Base-by-base conservation (phyloP, 2,329 filamentous ascomycete genomes). In the Biscogniauxia marginata region DNA sequence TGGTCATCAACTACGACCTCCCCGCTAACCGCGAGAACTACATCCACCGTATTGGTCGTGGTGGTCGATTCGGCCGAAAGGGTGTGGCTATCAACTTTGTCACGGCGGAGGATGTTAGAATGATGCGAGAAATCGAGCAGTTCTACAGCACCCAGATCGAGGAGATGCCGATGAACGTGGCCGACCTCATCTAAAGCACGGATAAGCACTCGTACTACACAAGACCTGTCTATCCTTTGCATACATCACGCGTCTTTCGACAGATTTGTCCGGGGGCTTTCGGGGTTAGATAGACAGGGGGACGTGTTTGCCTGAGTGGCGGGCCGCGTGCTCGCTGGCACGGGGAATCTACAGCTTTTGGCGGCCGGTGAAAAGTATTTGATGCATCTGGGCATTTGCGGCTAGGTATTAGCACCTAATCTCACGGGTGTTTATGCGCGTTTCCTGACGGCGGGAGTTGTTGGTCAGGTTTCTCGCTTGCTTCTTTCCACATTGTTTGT, bases 141-240 rank as follows among this genome's bases (percentile, higher is more conserved):
- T 99, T 98, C 86, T 99, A 99, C 89, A 96, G 91, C 86, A 99
- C 95, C 77, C 95, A 99, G 84, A 98, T 99, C 69, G 95, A 99
- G 82, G 95, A 99, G 86, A 99, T 99, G 95, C 95, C 95, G 74
- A 98, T 99, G 95, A 89, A 89, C 78, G 86, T 89, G 70, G 86
- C 86, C 68, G 86, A 89, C 70, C 85, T 89, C 68, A 89, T 89
- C 77, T 89, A 87, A n/a, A 85, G 61, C 60, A 50, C 43, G 23
- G 23, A 24, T n/a, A 22, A 30, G 25, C 51, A 52, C 46, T 57
- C 53, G 53, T 55, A 62, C 57, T 55, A 49, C 46, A 49, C 46
- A 60, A 59, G 59, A 57, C 60, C 61, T 55, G 56, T 67, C 55
- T 63, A 52, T 64, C 57, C 9, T 60, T 65, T 64, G 64, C 63